phyloP scores from a whole-genome alignment of 2,329 filamentous ascomycete species.

The Diaporthe batatas region DNA sequence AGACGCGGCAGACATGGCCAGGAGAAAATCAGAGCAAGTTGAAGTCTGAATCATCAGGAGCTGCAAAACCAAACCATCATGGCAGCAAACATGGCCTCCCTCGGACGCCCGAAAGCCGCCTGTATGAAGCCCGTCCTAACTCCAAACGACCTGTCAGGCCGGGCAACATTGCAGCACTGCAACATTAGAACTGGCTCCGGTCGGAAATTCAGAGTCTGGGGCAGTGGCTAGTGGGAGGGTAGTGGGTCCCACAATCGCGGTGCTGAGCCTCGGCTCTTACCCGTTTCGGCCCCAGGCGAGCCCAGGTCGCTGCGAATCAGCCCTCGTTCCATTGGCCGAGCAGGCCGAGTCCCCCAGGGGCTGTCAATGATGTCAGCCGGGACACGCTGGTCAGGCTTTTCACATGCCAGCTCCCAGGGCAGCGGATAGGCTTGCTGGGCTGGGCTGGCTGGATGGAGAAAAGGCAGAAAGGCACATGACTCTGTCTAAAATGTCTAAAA shows the following conservation, averaged over 20 bases:
- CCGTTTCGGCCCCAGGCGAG: slow-evolving; percentile 18
- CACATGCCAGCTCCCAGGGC: slow-evolving; percentile 38
- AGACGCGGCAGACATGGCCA: slow-evolving; percentile 14
- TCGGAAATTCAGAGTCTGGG: slow-evolving; percentile 19
- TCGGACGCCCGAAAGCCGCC: background rate
- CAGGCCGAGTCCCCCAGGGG: slow-evolving; percentile 30
- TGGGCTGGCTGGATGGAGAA: background rate
- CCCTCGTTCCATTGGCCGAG: slow-evolving; percentile 33
- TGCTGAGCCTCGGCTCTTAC: slow-evolving; percentile 39
- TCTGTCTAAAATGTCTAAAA: slow-evolving; percentile 16
- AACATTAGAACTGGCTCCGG: slow-evolving; percentile 1
- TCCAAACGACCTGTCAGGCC: slow-evolving; percentile 22
- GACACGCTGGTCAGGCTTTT: slow-evolving; percentile 11
- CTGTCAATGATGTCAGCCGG: slow-evolving; percentile 40
- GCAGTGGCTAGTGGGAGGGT: background rate
- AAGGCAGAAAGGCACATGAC: slow-evolving; percentile 38
- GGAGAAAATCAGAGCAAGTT: background rate
- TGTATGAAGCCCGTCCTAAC: slow-evolving; percentile 6
- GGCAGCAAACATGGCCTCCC: background rate
- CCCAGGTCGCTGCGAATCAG: slow-evolving; percentile 14
- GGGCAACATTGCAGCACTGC: slow-evolving; percentile 18
- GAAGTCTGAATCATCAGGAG: background rate
- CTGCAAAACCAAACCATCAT: slow-evolving; percentile 11
- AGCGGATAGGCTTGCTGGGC: background rate
- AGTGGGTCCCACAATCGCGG: background rate